Evolutionary conservation across 306 rosid genomes (phyloP), one percentile per base, ranked within the genome.

Genomic region (Glycyrrhiza uralensis): DNA sequence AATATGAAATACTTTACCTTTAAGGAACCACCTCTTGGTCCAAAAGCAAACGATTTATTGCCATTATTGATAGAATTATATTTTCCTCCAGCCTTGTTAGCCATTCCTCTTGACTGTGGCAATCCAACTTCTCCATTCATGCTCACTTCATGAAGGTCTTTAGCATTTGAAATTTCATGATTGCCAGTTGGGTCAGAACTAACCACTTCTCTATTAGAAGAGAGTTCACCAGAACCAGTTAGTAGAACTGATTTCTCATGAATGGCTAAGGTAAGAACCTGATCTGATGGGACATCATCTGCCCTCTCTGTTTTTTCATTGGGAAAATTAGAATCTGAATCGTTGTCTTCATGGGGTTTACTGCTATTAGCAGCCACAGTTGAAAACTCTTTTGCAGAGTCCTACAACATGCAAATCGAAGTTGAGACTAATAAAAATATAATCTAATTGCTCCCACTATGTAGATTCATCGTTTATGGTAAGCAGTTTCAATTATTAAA

Each of bases 261-360:
- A 62, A 91, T 81, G 63, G 96, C 68, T 81, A 95, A 83, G 44
- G 97, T 85, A 52, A 86, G 93, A 89, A 85, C 97, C 73, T 86
- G 89, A 82, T 86, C 96, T 18, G 82, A 71, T 73, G 71, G 65
- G 66, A 76, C 81, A 71, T 84, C 92, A 71, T 85, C 87, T 10
- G 29, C 50, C 50, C 50, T 74, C 69, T 86, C 90, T 52, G 28
- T 56, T 66, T 70, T 79, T 47, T 84, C 83, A 18, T 82, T 82
- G 46, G 61, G 74, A 71, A 67, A 71, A 83, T 80, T 83, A 62
- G 85, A 76, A 78, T 79, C 87, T 36, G 88, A 82, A 76, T 85
- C 84, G 51, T 65, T 74, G 68, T 78, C 83, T 44, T 82, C 87
- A 23, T 65, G 84, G 51, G 84, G 76, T 54, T 75, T 86, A 66